A percentile compares a stretch with the other conserved stretches of the same genome.
phyloP scores from a whole-genome alignment of 345 rosid species.

The Ailanthus altissimus region DNA sequence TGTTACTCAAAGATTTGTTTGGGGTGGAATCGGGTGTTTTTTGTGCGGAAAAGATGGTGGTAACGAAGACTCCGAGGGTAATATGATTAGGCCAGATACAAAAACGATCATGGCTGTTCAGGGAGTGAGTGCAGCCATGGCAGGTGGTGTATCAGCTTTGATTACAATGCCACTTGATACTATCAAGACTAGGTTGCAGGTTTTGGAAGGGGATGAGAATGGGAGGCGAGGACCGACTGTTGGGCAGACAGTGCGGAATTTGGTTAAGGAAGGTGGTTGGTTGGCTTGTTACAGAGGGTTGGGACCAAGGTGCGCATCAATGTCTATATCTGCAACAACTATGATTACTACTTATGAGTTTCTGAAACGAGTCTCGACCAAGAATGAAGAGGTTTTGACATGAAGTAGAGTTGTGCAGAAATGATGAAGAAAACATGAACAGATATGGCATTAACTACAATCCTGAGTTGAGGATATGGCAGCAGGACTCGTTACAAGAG shows the following conservation, averaged over 20 bases:
- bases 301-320: constrained; percentile 92
- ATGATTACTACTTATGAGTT: constrained; percentile 99
- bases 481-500: neutral
- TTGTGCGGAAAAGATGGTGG: constrained; percentile 46
- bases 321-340: constrained; percentile 93
- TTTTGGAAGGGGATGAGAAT: constrained; percentile 72
- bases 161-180: constrained; percentile 96
- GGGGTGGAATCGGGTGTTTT: constrained; percentile 65
- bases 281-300: constrained; percentile 88
- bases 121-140: constrained; percentile 93
- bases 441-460: neutral
- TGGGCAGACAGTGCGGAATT: constrained; percentile 68
- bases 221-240: constrained; percentile 70
- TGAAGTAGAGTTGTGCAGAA: constrained; percentile 20
- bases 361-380: constrained; percentile 80
- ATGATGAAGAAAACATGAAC: neutral
- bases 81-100: constrained; percentile 54
- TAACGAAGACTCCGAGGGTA: constrained; percentile 17
- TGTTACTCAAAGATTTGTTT: constrained; percentile 53
- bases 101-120: constrained; percentile 85
- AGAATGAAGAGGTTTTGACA: constrained; percentile 55
- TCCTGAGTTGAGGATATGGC: neutral
- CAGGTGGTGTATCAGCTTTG: constrained; percentile 90
- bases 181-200: constrained; percentile 91
- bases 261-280: constrained; percentile 94